phyloP scores from a whole-genome alignment of 2,329 filamentous ascomycete species.

The Fusarium neocosmosporiellum region DNA sequence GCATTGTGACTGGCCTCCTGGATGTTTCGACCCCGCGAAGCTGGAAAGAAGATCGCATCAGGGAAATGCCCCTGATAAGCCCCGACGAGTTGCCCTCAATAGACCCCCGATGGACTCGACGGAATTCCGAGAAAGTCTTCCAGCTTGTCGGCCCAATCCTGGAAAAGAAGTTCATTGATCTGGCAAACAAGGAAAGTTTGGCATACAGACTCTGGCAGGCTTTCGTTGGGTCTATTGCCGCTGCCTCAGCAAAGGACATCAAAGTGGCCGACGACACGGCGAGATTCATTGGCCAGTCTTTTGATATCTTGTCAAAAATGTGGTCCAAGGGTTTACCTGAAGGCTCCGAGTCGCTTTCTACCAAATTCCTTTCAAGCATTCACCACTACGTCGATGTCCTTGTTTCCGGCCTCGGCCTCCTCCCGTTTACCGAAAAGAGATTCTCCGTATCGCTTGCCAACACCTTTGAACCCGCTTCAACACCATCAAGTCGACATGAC shows the following conservation, averaged over 20 bases:
- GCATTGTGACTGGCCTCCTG: constrained; percentile 78
- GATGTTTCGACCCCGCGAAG: constrained; percentile 67
- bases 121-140: constrained; percentile 74
- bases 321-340: constrained; percentile 63
- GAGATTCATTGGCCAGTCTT: constrained; percentile 78
- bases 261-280: constrained; percentile 88
- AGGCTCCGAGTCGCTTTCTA: constrained; percentile 57
- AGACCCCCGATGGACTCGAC: constrained; percentile 88
- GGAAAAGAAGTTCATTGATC: constrained; percentile 68
- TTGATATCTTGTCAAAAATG: constrained; percentile 75
- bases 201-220: constrained; percentile 68
- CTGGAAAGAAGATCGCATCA: constrained; percentile 81
- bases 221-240: constrained; percentile 71
- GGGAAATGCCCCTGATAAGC: constrained; percentile 67
- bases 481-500: constrained; percentile 71
- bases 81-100: constrained; percentile 84
- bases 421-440: constrained; percentile 73
- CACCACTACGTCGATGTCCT: constrained; percentile 62
- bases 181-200: constrained; percentile 69
- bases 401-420: constrained; percentile 63
- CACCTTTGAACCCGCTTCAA: constrained; percentile 71
- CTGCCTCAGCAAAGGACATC: constrained; percentile 85
- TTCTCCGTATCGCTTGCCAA: constrained; percentile 63
- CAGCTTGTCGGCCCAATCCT: constrained; percentile 69
- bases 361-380: constrained; percentile 66